Conservation (phyloP, 148 eudicot genomes). For the Chenopodium berlandieri region DNA sequence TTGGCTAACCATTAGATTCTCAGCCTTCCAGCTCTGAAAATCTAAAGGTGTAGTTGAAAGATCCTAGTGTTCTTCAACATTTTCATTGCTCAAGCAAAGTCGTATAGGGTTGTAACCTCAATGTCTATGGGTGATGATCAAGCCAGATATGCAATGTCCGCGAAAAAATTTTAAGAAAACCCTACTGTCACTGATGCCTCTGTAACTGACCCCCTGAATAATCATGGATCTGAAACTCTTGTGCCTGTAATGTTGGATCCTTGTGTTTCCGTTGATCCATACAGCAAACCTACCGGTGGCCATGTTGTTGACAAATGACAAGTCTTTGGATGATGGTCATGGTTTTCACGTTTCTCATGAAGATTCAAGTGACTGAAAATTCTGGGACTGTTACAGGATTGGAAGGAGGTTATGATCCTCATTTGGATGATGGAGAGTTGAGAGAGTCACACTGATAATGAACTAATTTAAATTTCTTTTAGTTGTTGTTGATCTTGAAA, state of each 20-base stretch:
- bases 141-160: background rate
- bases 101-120: constrained; percentile 18
- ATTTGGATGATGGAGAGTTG: constrained; percentile 75
- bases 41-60: background rate
- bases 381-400: constrained; percentile 19
- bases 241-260: background rate
- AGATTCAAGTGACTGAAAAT: constrained; percentile 19
- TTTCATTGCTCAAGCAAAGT: constrained; percentile 19
- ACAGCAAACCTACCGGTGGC: background rate
- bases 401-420: constrained; percentile 54
- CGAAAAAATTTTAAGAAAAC: constrained; percentile 15
- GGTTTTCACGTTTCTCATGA: constrained; percentile 34
- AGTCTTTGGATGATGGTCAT: constrained; percentile 12
- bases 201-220: constrained; percentile 5
- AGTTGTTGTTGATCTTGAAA: too few species aligned
- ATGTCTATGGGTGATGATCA: background rate
- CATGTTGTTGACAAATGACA: background rate
- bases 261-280: background rate
- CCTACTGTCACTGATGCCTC: constrained; percentile 10
- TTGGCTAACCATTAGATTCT: background rate
- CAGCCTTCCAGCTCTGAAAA: background rate
- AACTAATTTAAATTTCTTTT: background rate
- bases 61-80: background rate
- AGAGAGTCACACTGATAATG: constrained; percentile 54
- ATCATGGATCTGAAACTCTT: background rate